Percentiles rank a stretch among this genome's conserved stretches.
These are phyloP conservation scores for Zymoseptoria crescenta DNA, from an alignment of 2,329 filamentous ascomycete species.

Conservation along the genomic window DNA sequence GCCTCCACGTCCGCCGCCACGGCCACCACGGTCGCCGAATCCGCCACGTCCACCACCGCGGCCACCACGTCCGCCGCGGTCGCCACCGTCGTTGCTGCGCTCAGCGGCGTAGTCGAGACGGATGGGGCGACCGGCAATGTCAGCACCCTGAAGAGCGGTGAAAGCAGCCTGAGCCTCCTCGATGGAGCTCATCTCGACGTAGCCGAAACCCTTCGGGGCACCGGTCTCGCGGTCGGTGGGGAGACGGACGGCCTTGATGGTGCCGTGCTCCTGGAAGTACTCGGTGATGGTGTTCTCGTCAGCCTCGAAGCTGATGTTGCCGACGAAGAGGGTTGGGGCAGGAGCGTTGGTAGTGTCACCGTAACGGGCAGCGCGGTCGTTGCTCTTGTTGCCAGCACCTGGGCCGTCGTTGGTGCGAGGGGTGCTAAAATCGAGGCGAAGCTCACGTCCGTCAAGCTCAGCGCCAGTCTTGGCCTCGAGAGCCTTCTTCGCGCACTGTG, in stretches of 20 bases:
- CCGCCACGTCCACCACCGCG: slow-evolving; percentile 35
- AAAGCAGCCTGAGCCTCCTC: slow-evolving; percentile 76
- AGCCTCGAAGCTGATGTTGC: slow-evolving; percentile 80
- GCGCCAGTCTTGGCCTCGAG: slow-evolving; percentile 65
- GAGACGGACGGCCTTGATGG: slow-evolving; percentile 72
- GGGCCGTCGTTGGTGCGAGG: slow-evolving; percentile 49
- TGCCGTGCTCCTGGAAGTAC: slow-evolving; percentile 64
- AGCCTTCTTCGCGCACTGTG: slow-evolving; percentile 62
- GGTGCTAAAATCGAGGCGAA: slow-evolving; percentile 74
- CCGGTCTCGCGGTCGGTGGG: slow-evolving; percentile 82
- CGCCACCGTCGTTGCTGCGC: slow-evolving; percentile 38
- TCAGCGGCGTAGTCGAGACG: slow-evolving; percentile 69
- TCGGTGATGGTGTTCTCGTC: slow-evolving; percentile 67
- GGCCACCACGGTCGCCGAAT: slow-evolving; percentile 30
- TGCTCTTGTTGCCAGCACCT: slow-evolving; percentile 35
- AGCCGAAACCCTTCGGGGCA: slow-evolving; percentile 84
- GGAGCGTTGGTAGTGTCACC: slow-evolving; percentile 73
- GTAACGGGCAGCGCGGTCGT: slow-evolving; percentile 57
- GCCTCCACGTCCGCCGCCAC: slow-evolving; percentile 32
- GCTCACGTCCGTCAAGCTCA: slow-evolving; percentile 63
- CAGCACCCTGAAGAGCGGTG: slow-evolving; percentile 60
- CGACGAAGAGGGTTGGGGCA: slow-evolving; percentile 82
- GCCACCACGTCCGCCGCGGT: slow-evolving; percentile 37
- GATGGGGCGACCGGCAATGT: slow-evolving; percentile 64
- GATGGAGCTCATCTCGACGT: slow-evolving; percentile 72